Conservation (phyloP, 2,329 filamentous ascomycete species). For the Colletotrichum liaoningense region DNA sequence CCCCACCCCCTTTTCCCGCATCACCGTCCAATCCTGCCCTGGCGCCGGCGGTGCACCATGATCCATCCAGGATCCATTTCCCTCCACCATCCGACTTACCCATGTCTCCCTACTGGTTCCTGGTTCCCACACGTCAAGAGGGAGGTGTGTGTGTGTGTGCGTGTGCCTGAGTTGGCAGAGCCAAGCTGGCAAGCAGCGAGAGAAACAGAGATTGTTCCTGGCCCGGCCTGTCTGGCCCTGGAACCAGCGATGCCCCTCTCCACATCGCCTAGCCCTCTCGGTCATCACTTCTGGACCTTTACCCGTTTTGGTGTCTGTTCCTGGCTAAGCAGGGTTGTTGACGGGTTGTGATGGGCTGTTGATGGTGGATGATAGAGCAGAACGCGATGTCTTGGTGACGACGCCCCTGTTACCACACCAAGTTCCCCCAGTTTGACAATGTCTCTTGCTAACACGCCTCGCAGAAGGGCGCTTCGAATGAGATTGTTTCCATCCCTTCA, state of each 20-base stretch:
- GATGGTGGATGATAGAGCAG: slow-evolving; percentile 15
- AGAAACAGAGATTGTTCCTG: slow-evolving; percentile 6
- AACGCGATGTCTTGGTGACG: slow-evolving; percentile 12
- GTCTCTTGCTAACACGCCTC: slow-evolving; percentile 25
- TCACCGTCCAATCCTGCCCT: slow-evolving; percentile 30
- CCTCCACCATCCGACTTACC: slow-evolving; percentile 21
- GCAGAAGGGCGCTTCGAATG: slow-evolving; percentile 14
- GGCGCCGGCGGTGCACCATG: slow-evolving; percentile 10
- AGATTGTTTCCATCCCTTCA: slow-evolving; percentile 33
- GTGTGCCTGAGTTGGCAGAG: not conserved
- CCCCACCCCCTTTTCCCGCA: slow-evolving; percentile 35
- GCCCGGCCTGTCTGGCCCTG: slow-evolving; percentile 10
- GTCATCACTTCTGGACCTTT: slow-evolving; percentile 29
- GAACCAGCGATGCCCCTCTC: slow-evolving; percentile 9
- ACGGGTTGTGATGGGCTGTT: slow-evolving; percentile 10
- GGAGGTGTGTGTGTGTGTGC: not conserved
- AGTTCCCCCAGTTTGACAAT: not conserved
- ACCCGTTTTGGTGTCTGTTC: slow-evolving; percentile 27
- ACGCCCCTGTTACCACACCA: slow-evolving; percentile 11
- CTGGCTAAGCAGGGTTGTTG: slow-evolving; percentile 28
- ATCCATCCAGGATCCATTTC: slow-evolving; percentile 13
- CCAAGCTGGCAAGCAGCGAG: not conserved
- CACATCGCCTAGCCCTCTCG: slow-evolving; percentile 22
- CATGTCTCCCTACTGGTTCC: slow-evolving; percentile 14
- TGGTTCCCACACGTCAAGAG: not conserved